These are phyloP conservation scores for Aspergillus arachidicola DNA, from an alignment of 2,329 filamentous ascomycete species.

Conservation along the genomic window DNA sequence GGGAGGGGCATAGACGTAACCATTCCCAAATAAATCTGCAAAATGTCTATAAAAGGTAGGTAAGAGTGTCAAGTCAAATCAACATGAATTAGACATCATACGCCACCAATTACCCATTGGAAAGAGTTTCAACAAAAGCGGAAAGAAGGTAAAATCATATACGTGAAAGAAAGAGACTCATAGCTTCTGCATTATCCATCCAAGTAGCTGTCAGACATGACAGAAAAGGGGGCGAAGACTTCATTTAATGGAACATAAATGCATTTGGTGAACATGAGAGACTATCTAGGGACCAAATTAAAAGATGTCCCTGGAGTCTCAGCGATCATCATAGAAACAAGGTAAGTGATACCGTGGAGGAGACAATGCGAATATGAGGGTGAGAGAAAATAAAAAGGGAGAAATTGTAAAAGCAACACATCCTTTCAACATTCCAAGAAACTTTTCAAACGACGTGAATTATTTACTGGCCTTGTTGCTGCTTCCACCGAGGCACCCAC, in stretches of 20 bases:
- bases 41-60: neutral
- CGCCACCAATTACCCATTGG: neutral
- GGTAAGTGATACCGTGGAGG: slow-evolving; percentile 3
- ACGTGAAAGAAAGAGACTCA: slow-evolving; percentile 1
- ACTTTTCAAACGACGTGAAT: slow-evolving; percentile 8
- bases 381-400: neutral
- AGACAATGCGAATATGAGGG: neutral
- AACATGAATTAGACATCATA: neutral
- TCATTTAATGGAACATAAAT: slow-evolving; percentile 9
- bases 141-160: neutral
- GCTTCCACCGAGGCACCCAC: slow-evolving; percentile 44
- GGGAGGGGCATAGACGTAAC: neutral
- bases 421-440: slow-evolving; percentile 11
- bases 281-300: slow-evolving; percentile 5
- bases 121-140: neutral
- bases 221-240: neutral
- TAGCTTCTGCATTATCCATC: slow-evolving; percentile 1
- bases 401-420: slow-evolving; percentile 3
- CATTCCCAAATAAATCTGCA: neutral
- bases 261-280: slow-evolving; percentile 8
- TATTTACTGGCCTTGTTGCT: slow-evolving; percentile 37
- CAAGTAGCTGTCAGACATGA: neutral
- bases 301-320: slow-evolving; percentile 1
- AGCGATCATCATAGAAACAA: slow-evolving; percentile 5
- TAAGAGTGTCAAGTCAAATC: neutral